Conservation (phyloP, 352 stramenopile genomes). For the Peronosclerospora sorghi region DNA sequence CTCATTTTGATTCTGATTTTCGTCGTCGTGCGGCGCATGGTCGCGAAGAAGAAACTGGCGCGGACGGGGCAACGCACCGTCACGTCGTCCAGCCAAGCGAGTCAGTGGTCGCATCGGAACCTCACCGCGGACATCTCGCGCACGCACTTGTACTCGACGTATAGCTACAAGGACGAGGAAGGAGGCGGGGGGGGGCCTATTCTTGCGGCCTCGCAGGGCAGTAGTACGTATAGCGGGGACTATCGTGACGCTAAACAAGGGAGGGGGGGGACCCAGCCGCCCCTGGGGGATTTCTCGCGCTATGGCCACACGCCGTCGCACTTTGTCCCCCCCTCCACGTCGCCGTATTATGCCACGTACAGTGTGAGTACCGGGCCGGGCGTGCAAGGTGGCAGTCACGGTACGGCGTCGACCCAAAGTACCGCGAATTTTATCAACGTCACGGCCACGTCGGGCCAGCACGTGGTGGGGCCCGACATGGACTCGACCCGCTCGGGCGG, state of each 20-base stretch:
- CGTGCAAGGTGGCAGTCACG: slow-evolving; percentile 1
- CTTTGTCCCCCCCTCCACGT: no score
- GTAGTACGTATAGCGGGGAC: no score
- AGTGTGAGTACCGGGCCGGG: slow-evolving; percentile 14
- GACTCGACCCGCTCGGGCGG: slow-evolving; percentile 8
- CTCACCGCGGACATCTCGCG: slow-evolving; percentile 5
- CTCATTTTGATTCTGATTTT: slow-evolving; percentile 33
- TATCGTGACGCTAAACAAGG: no score
- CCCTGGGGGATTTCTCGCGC: no score
- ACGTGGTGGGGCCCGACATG: slow-evolving; percentile 1
- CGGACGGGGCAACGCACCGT: slow-evolving; percentile 15
- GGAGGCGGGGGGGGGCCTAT: slow-evolving; percentile 15
- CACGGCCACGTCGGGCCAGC: slow-evolving; percentile 4
- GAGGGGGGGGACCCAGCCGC: no score
- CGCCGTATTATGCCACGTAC: slow-evolving; percentile 26
- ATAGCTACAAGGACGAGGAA: slow-evolving; percentile 19
- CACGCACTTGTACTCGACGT: slow-evolving; percentile 16
- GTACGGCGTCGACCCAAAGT: neutral
- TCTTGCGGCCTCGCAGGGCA: slow-evolving; percentile 15
- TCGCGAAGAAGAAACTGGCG: slow-evolving; percentile 22
- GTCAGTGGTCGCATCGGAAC: slow-evolving; percentile 15
- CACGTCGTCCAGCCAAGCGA: slow-evolving; percentile 16
- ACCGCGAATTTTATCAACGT: slow-evolving; percentile 23
- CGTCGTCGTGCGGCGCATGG: slow-evolving; percentile 33
- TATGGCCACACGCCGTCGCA: no score